Conservation (phyloP, 768 basidiomycete genomes). For the Jaapia argillacea region DNA sequence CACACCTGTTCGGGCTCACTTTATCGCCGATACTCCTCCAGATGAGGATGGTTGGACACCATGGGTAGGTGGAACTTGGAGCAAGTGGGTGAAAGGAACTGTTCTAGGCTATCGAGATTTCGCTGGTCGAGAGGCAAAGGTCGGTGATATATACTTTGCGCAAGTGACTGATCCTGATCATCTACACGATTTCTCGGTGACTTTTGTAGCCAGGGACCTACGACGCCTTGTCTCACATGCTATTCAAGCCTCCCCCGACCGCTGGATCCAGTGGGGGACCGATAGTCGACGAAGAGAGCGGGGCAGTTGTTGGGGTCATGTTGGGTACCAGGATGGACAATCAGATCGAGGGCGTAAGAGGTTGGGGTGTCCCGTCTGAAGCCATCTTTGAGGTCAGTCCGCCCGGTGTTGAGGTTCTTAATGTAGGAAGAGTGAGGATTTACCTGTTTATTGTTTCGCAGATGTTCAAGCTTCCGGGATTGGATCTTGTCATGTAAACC, state of each 20-base stretch:
- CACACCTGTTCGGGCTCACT: constrained; percentile 40
- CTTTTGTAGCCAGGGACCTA: constrained; percentile 53
- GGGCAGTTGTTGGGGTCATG: constrained; percentile 56
- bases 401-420: background rate
- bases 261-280: constrained; percentile 65
- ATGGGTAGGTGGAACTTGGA: constrained; percentile 45
- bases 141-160: constrained; percentile 13
- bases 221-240: constrained; percentile 47
- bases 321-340: constrained; percentile 51
- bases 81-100: constrained; percentile 40
- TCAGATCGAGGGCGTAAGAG: constrained; percentile 39
- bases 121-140: constrained; percentile 46
- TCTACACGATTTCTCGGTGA: background rate
- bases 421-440: background rate
- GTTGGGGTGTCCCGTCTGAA: constrained; percentile 58
- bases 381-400: constrained; percentile 47
- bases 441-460: constrained; percentile 14
- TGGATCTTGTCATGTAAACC: constrained; percentile 16
- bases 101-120: constrained; percentile 52
- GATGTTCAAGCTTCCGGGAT: constrained; percentile 47
- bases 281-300: constrained; percentile 48
- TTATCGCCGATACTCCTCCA: constrained; percentile 35
- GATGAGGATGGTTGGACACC: constrained; percentile 32
- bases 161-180: background rate
- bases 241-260: constrained; percentile 44